Base-by-base conservation (phyloP, 345 rosid species). In the Clarkia xantiana region DNA sequence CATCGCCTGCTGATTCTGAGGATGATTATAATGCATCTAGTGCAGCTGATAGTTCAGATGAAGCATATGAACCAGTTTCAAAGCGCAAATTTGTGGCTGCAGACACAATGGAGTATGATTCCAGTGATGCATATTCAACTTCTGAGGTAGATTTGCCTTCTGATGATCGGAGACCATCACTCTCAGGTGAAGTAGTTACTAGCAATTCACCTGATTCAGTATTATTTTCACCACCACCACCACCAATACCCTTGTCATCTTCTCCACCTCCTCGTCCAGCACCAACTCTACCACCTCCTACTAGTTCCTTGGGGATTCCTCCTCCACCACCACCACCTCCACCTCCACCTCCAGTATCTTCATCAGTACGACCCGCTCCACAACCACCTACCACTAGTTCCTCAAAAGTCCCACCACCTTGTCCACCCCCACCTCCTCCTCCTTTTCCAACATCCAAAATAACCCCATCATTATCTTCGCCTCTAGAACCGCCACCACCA, bases 31-130 rank as follows among this genome's bases (percentile, higher is more conserved):
- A 81, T 65, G 79, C 86, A 42, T 86, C 91, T 55, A 81, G 96
- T 62, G 63, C 89, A 18, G 94, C 93, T 58, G 98, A 91, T 71
- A 91, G 98, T 71, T 86, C 84, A 12, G 98, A 91, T 63, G 98
- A 91, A 79, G 79, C 89, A 52, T 76, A 71, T 55, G 96, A 86
- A 51, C 49, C 36, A 29, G 7, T 29, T 29, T 29, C 36, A 29
- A 29, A 29, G 36, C 36, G 36, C 8, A 29, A 29, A 29, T 10
- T 29, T 29, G 36, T 29, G 36, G 36, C 36, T 29, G 36, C 36
- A 29, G 36, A 29, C 5, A 5, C 36, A 29, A 29, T 7, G 36
- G 36, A 29, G 9, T 29, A 29, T 29, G 36, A 29, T 29, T 29
- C 36, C 36, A 29, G 36, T 29, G 36, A 29, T 29, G 36, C 36